Percentiles rank a stretch among this genome's conserved stretches.
Conservation (phyloP, 192 early-diverging fungal genomes). For the Podila clonocystis region DNA sequence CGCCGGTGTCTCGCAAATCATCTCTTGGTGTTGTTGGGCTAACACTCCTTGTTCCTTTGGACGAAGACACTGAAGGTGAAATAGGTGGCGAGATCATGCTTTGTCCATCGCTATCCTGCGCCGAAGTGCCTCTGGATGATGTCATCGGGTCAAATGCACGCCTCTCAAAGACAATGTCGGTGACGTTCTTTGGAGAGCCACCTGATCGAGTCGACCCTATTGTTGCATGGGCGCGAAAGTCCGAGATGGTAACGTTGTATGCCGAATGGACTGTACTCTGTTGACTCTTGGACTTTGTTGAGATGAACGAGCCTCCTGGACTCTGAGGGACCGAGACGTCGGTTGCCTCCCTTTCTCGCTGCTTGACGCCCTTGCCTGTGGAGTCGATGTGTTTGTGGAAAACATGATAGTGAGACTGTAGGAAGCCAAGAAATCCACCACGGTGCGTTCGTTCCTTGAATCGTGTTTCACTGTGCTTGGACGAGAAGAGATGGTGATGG, state of each 20-base stretch:
- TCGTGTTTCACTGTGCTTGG: constrained; percentile 19
- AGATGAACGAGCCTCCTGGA: constrained; percentile 1
- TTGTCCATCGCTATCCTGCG: not conserved
- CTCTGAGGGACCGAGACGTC: not conserved
- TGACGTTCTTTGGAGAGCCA: constrained; percentile 14
- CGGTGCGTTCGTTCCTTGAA: constrained; percentile 4
- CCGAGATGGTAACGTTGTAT: constrained; percentile 24
- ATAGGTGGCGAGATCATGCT: too few relatives aligned
- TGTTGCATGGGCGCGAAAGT: constrained; percentile 31
- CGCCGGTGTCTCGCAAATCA: not conserved
- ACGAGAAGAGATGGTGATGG: not conserved
- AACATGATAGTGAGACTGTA: constrained; percentile 44
- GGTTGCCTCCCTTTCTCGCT: not conserved
- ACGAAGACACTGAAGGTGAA: not conserved
- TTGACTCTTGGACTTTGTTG: constrained; percentile 12
- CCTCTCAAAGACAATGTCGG: constrained; percentile 26
- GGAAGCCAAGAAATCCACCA: constrained; percentile 26
- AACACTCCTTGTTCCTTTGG: not conserved
- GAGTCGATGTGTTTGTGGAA: constrained; percentile 18
- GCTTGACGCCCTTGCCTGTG: not conserved
- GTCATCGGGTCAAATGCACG: not conserved
- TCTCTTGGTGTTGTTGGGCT: not conserved
- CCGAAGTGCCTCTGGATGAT: not conserved
- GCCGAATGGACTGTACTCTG: constrained; percentile 15
- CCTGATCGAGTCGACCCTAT: constrained; percentile 24